phyloP scores from a whole-genome alignment of 2,329 filamentous ascomycete species.

The Pseudophaeomoniella oleicola region DNA sequence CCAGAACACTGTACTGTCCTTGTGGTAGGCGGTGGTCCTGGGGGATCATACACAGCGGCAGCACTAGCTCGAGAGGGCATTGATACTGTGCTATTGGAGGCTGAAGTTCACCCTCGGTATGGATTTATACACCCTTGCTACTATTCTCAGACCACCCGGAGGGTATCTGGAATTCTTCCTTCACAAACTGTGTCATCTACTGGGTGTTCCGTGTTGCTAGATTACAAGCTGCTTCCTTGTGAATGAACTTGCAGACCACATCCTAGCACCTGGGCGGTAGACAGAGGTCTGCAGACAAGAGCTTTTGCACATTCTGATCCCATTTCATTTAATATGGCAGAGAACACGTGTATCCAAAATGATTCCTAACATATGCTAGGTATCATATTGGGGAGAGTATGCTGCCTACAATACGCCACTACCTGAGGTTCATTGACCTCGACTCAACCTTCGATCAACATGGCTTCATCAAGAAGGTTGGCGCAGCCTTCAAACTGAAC shows the following conservation, averaged over 20 bases:
- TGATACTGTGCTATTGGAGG: slow-evolving; percentile 29
- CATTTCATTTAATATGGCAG: not conserved
- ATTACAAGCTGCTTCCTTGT: not conserved
- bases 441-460: slow-evolving; percentile 23
- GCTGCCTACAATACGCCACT: slow-evolving; percentile 24
- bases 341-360: not conserved
- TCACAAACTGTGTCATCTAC: not conserved
- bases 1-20: slow-evolving; percentile 20
- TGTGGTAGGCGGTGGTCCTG: slow-evolving; percentile 10
- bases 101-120: slow-evolving; percentile 27
- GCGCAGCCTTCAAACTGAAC: slow-evolving; percentile 26
- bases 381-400: slow-evolving; percentile 24
- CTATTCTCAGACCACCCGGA: no score
- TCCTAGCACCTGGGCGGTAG: not conserved
- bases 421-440: slow-evolving; percentile 30
- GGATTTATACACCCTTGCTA: not conserved
- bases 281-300: not conserved
- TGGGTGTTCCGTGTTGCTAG: not conserved
- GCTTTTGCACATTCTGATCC: not conserved
- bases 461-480: slow-evolving; percentile 29
- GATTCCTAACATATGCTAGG: slow-evolving; percentile 8
- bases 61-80: slow-evolving; percentile 31
- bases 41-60: slow-evolving; percentile 29
- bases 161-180: not conserved
- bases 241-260: not conserved